Evolutionary conservation across 2,329 filamentous ascomycete genomes (phyloP), one percentile per base, ranked within the genome.

Genomic region (Fusarium beomiforme): DNA sequence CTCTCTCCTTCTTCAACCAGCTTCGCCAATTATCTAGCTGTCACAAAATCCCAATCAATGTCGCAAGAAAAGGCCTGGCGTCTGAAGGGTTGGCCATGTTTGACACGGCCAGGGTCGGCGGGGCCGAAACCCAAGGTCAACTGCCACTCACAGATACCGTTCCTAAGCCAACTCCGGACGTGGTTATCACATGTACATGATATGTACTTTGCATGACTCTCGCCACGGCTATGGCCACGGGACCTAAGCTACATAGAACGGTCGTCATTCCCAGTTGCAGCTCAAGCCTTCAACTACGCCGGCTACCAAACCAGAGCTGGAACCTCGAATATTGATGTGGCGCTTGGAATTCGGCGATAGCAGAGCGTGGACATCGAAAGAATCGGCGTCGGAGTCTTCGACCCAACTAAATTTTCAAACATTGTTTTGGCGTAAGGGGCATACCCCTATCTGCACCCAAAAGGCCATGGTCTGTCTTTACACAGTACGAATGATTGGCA

Each of bases 81-180:
- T 61, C 60, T 72, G 60, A 58, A 67, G 59, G 65, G 69, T 72
- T 44, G 69, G 51, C 54, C 65, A 72, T 70, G 61, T 72, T 61
- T 70, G 66, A 55, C 53, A 59, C 37, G 31, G 60, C 69, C 69
- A 67, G 65, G 55, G 69, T 76, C 75, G 75, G 75, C 71, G 73
- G 74, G 71, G 70, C 75, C 75, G 75, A 76, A 63, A 58, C 59
- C 63, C 44, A 72, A 77, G 73, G 74, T 74, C 71, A 76, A 77
- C 75, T 76, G 75, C 75, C 75, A 77, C 75, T 67, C 68, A 65
- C 65, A 62, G 53, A 60, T 62, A 63, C 75, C 72, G 58, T 71
- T 61, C 61, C 75, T 75, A 76, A 72, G 49, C 75, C 75, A 76
- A 76, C 73, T 76, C 75, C 75, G 75, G 75, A 72, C 44, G 64